Base-by-base conservation (phyloP, 2,329 filamentous ascomycete genomes). In the Karstenula rhodostoma region DNA sequence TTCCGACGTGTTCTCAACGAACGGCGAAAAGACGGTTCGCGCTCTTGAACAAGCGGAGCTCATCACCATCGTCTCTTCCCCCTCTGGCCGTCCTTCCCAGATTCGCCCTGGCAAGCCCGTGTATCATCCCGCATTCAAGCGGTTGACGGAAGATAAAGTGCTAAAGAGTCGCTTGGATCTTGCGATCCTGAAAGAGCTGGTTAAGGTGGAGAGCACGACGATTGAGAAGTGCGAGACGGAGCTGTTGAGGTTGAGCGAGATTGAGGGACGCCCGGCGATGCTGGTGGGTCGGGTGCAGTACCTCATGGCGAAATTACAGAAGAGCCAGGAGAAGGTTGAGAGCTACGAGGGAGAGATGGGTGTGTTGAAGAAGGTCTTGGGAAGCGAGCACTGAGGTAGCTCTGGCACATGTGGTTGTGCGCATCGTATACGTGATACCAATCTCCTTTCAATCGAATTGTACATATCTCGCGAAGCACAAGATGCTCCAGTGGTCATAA, bases 21-120 rank as follows among this genome's bases (percentile, higher is more conserved):
- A 87, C 60, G 91, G 90, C 60, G 93, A 97, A 69, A 81, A 84
- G 0, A 91, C 91, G 0, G 84, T 99, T 13, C 91, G 93, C 60
- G 89, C 89, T 0, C 87, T 99, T 1, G 90, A 94, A 55, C 90
- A 93, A 71, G 89, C 91, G 0, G 95, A 98, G 75, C 87, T 98
- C 33, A 93, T 99, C 73, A 87, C 88, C 1, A 88, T 98, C 54
- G 85, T 86, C 27, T 87, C 87, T 4, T 81, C 87, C 3, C 80
- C 84, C 52, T 90, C 91, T 48, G 94, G 95, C 0, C 89, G 93
- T 0, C 94, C 95, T 0, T 87, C 89, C 59, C 83, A 83, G 33
- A 91, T 98, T 75, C 89, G 85, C 56, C 90, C 93, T 0, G 93
- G 93, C 23, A 93, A 92, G 72, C 94, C 94, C 0, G 90, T 98